These are phyloP conservation scores for Blastomyces parvus DNA, from an alignment of 2,329 filamentous ascomycete species.

Conservation along the genomic window DNA sequence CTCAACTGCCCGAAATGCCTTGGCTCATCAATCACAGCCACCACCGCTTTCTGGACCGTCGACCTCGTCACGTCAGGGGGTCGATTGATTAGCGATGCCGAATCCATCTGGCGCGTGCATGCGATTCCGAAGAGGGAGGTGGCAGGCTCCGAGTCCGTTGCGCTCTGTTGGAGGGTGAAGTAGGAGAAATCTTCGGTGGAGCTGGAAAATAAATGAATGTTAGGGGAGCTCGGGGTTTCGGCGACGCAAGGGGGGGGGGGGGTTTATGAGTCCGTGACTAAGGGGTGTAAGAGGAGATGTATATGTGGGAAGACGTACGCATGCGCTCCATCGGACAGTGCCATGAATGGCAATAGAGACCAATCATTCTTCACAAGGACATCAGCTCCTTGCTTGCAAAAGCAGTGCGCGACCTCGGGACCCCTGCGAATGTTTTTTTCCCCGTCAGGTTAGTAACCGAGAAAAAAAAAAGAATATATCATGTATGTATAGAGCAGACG, in stretches of 20 bases:
- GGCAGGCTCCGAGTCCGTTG: constrained; percentile 41
- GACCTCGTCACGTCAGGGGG: constrained; percentile 89
- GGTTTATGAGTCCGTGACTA: not conserved
- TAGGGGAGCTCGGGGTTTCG: not conserved
- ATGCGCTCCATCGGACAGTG: constrained; percentile 89
- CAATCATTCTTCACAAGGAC: constrained; percentile 79
- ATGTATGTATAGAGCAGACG: not conserved
- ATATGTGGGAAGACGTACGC: constrained; percentile 49
- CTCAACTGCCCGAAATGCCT: constrained; percentile 83
- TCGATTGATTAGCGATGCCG: constrained; percentile 63
- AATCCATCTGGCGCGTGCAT: constrained; percentile 84
- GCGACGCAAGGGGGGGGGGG: too few species aligned
- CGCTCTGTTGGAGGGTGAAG: constrained; percentile 69
- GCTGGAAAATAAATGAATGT: constrained; percentile 35
- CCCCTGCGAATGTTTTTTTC: constrained; percentile 44
- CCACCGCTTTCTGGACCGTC: constrained; percentile 95
- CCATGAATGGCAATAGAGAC: constrained; percentile 91
- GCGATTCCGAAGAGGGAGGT: constrained; percentile 93
- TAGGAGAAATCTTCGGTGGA: constrained; percentile 96
- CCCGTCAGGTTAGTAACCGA: not conserved
- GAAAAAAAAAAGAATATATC: not conserved
- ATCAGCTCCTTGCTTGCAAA: constrained; percentile 67
- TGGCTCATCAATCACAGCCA: constrained; percentile 85
- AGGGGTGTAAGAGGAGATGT: not conserved
- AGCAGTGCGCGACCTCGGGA: constrained; percentile 89